Percentiles rank a stretch among this genome's conserved stretches.
Evolutionary conservation across 768 basidiomycete species (phyloP).

Genomic region (Mycena rebaudengoi): DNA sequence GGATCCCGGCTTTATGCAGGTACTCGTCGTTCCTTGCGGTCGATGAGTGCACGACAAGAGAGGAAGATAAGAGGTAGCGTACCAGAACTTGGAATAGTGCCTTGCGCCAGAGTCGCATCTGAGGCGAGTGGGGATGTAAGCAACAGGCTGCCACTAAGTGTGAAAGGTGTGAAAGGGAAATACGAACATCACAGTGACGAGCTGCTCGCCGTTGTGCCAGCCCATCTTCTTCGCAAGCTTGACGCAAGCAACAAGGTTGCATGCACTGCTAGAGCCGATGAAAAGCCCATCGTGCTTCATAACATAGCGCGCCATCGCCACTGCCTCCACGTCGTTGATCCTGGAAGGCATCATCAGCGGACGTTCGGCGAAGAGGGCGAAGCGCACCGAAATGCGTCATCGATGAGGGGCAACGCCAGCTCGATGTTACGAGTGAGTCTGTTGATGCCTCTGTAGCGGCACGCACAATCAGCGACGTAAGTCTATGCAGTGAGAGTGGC

Average conservation of each 20-base stretch:
- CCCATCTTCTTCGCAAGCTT: slow-evolving; percentile 76
- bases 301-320: slow-evolving; percentile 94
- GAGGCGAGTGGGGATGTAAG: not conserved
- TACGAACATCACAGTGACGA: slow-evolving; percentile 88
- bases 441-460: slow-evolving; percentile 91
- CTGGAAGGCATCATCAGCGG: slow-evolving; percentile 48
- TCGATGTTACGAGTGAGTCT: slow-evolving; percentile 91
- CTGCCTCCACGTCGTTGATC: slow-evolving; percentile 92
- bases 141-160: too few species aligned
- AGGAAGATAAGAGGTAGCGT: slow-evolving; percentile 16
- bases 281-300: slow-evolving; percentile 92
- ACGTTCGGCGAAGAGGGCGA: not conserved
- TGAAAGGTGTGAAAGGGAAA: not conserved
- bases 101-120: slow-evolving; percentile 92
- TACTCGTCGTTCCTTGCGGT: slow-evolving; percentile 61
- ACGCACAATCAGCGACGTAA: not conserved
- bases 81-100: slow-evolving; percentile 89
- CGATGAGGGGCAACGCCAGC: slow-evolving; percentile 82
- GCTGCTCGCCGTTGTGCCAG: slow-evolving; percentile 70
- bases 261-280: slow-evolving; percentile 95
- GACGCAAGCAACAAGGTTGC: slow-evolving; percentile 93
- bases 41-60: not conserved
- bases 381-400: slow-evolving; percentile 85
- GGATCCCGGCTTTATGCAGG: slow-evolving; percentile 53
- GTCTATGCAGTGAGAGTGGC: not conserved